A percentile compares a stretch with the other conserved stretches of the same genome.
Conservation (phyloP, 148 eudicot species). For the Persicaria maculosa region DNA sequence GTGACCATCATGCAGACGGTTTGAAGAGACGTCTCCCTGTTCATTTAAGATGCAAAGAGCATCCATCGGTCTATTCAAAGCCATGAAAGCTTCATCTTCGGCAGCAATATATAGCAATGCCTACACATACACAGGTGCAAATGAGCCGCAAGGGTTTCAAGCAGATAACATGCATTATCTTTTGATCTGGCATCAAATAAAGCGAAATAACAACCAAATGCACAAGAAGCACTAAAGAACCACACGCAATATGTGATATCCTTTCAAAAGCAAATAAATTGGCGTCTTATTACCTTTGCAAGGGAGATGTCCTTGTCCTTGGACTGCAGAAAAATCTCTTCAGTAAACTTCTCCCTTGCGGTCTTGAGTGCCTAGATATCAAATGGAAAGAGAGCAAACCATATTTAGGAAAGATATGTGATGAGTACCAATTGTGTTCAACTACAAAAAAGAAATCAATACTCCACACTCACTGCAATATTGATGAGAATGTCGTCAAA, state of each 20-base stretch:
- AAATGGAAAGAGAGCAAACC: slow-evolving; percentile 12
- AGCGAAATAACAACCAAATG: not conserved
- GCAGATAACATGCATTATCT: not conserved
- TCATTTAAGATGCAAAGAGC: slow-evolving; percentile 44
- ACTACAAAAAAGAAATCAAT: not conserved
- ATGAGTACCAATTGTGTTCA: not conserved
- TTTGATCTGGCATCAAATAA: not conserved
- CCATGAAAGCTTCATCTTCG: slow-evolving; percentile 83
- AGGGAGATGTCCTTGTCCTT: slow-evolving; percentile 92
- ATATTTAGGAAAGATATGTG: slow-evolving; percentile 13
- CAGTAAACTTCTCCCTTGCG: slow-evolving; percentile 79
- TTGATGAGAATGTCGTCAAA: not conserved
- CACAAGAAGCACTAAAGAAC: not conserved
- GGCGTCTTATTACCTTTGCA: slow-evolving; percentile 60
- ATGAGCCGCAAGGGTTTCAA: not conserved
- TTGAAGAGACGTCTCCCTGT: slow-evolving; percentile 32
- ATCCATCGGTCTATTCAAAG: slow-evolving; percentile 68
- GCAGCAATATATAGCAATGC: slow-evolving; percentile 75
- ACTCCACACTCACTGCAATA: not conserved
- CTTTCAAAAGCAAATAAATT: not conserved
- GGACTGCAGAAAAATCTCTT: slow-evolving; percentile 77
- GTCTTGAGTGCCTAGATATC: slow-evolving; percentile 53
- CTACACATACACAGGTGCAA: slow-evolving; percentile 30
- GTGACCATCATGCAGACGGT: slow-evolving; percentile 34
- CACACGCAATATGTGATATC: not conserved